Conservation (phyloP, 352 stramenopile genomes). For the Globisporangium viniferum region DNA sequence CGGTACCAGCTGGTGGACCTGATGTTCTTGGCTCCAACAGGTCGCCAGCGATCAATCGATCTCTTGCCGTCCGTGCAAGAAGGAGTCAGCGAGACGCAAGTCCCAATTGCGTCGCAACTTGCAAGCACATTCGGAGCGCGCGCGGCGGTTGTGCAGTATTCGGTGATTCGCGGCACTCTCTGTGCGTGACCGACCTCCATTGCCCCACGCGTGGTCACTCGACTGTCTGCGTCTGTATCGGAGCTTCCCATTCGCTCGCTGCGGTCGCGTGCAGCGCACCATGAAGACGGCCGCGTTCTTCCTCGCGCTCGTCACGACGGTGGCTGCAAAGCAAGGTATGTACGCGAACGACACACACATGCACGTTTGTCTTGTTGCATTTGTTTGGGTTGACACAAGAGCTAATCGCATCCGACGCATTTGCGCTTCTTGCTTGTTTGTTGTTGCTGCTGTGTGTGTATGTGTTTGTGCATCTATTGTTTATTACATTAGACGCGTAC, state of each 20-base stretch:
- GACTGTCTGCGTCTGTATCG: background rate
- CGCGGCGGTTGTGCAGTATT: background rate
- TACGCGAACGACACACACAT: too few species aligned
- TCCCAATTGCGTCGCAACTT: background rate
- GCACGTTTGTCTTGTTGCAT: background rate
- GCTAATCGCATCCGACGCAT: background rate
- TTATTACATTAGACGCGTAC: background rate
- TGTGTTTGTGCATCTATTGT: background rate
- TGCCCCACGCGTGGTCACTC: background rate
- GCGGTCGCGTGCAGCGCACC: background rate
- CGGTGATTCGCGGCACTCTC: background rate
- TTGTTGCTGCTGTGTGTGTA: background rate
- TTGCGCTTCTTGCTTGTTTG: background rate
- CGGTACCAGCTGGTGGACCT: background rate
- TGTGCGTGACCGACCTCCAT: background rate
- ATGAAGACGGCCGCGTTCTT: conserved; percentile 11
- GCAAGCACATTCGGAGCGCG: too few species aligned
- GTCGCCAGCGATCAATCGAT: background rate
- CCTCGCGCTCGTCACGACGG: background rate
- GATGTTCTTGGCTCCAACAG: background rate
- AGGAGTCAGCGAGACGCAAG: background rate
- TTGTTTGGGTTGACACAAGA: background rate
- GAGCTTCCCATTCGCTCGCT: background rate
- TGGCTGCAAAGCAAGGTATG: conserved; percentile 9
- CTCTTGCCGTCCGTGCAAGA: background rate